These are phyloP conservation scores for Mycosarcoma mackinlayi DNA, from an alignment of 1,284 basidiomycete species.

Conservation along the genomic window DNA sequence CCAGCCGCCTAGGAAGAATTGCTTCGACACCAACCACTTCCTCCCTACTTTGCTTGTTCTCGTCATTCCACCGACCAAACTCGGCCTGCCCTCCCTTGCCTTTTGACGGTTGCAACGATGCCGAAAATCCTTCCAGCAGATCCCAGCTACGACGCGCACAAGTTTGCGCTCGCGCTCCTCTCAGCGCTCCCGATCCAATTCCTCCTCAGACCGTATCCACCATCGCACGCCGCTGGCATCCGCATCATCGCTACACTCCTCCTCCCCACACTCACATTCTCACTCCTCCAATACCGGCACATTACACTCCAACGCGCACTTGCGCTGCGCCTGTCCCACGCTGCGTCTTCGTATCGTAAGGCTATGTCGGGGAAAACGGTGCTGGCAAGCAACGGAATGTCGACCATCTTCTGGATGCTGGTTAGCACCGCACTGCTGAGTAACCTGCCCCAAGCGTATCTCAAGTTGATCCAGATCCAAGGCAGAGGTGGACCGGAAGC, in stretches of 20 bases:
- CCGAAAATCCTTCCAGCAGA: conserved; percentile 8
- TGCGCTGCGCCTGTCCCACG: conserved; percentile 5
- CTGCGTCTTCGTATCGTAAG: not conserved
- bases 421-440: conserved; percentile 2
- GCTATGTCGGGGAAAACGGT: conserved; percentile 5
- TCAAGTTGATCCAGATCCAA: not conserved
- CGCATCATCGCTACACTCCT: not conserved
- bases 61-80: too few species aligned
- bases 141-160: not conserved
- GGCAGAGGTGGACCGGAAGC: too few species aligned
- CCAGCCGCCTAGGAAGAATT: too few species aligned
- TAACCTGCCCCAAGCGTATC: conserved; percentile 12
- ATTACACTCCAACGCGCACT: conserved; percentile 14
- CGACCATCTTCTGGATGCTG: conserved; percentile 15
- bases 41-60: not conserved
- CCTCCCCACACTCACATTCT: conserved; percentile 9
- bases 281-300: conserved; percentile 4
- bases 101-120: too few species aligned
- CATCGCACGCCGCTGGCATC: not conserved
- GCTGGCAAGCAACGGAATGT: conserved; percentile 9
- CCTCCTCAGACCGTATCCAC: not conserved
- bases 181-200: not conserved
- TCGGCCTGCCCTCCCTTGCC: too few species aligned
- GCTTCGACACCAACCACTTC: not conserved
- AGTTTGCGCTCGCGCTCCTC: not conserved